Base-by-base conservation (phyloP, 208 protist genomes). In the Wallacemonas rigidus region DNA sequence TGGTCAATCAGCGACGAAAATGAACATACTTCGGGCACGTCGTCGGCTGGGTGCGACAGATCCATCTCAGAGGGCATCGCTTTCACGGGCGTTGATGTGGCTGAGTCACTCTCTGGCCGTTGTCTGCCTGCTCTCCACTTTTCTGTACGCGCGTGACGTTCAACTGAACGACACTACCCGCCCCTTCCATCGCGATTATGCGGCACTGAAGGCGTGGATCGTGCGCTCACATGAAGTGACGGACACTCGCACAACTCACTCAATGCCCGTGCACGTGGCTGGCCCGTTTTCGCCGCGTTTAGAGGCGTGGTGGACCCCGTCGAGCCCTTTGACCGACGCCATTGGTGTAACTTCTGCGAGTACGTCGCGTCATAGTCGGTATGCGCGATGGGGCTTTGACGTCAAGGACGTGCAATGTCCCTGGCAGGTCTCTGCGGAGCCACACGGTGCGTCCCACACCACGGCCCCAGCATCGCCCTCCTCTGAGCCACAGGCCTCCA, bases 101-200 rank as follows among this genome's bases (percentile, higher is more conserved):
- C 9, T 61, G 12, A 3, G 8, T 8, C 15, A 15, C 35, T 1
- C 7, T 14, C 5, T 61, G 3, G 48, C 63, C 50, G 40, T 41
- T 15, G 8, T 67, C 40, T 40, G 6, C 44, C 47, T 45, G 9
- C 36, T 67, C 12, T 48, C 55, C 48, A 61, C 51, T 14, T 4
- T 57, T 8, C 6, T 26, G n/a, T 41, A 61, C 67, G n/a, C 38
- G 2, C 35, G 5, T 7, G 35, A 48, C 38, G 36, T 71, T 35
- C 55, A 14, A 17, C 3, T 2, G 57, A 15, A 58, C 14, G 61
- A 72, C 45, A 14, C 15, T 15, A 12, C 12, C 43, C n/a, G 44
- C 41, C 58, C 55, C 8, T 64, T 72, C 35, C 50, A 64, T 48
- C 55, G 38, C 39, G 38, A 56, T 17, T 56, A 48, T 14, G 47